These are phyloP conservation scores for Amanita brunnescens DNA, from an alignment of 768 basidiomycete genomes.

Conservation along the genomic window DNA sequence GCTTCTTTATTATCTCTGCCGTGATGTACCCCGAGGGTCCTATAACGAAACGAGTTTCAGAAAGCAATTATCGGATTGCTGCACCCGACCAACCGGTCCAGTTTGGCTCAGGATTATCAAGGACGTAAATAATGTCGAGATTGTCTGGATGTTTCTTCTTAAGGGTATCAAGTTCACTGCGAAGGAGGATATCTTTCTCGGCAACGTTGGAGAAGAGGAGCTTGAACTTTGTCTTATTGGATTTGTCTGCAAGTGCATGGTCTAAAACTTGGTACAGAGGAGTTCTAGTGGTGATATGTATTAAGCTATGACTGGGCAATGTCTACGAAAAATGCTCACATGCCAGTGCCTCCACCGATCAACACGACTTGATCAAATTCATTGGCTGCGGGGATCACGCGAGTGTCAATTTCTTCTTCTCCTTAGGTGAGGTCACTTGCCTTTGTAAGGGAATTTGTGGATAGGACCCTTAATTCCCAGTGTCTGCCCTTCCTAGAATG, in stretches of 20 bases:
- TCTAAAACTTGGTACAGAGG: constrained; percentile 78
- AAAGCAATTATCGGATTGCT: neutral
- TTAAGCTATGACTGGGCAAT: neutral
- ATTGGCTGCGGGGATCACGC: constrained; percentile 40
- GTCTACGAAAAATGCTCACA: constrained; percentile 38
- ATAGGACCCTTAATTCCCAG: constrained; percentile 90
- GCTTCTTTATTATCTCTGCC: constrained; percentile 60
- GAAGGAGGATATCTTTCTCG: constrained; percentile 84
- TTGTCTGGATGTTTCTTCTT: constrained; percentile 60
- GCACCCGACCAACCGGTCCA: constrained; percentile 43
- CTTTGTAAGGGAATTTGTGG: constrained; percentile 77
- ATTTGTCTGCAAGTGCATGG: constrained; percentile 60
- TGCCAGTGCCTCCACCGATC: constrained; percentile 92
- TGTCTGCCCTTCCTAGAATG: constrained; percentile 56
- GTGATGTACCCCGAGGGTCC: constrained; percentile 71
- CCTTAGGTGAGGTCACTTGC: constrained; percentile 26
- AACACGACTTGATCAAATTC: constrained; percentile 80
- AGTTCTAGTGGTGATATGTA: constrained; percentile 40
- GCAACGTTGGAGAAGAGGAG: constrained; percentile 87
- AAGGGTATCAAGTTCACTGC: constrained; percentile 64
- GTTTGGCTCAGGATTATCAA: constrained; percentile 61
- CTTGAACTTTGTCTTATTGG: constrained; percentile 92
- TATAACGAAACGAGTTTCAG: constrained; percentile 13
- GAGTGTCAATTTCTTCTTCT: neutral
- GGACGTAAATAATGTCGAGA: constrained; percentile 76